These are phyloP conservation scores for Chenopodium album DNA, from an alignment of 148 eudicot genomes.

Conservation along the genomic window DNA sequence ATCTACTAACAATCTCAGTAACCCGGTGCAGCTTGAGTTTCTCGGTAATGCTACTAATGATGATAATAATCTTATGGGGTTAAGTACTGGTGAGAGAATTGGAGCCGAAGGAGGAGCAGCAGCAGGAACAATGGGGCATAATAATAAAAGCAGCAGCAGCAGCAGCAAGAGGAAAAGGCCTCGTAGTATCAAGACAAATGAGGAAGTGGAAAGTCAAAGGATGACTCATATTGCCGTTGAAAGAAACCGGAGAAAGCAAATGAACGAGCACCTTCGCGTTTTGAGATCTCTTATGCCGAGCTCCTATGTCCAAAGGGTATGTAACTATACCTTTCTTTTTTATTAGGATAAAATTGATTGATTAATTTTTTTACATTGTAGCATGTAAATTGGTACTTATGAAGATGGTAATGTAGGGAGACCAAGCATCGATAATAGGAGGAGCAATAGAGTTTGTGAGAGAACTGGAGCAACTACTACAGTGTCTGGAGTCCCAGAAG, in stretches of 20 bases:
- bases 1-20: neutral
- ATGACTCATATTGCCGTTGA: conserved; percentile 97
- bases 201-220: conserved; percentile 93
- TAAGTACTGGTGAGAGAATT: conserved; percentile 2
- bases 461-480: conserved; percentile 87
- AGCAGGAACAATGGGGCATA: conserved; percentile 24
- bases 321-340: neutral
- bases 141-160: conserved; percentile 24
- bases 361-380: neutral
- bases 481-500: conserved; percentile 93
- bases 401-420: conserved; percentile 50
- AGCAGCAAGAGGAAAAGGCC: conserved; percentile 85
- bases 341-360: too few species aligned
- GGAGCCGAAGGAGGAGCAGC: conserved; percentile 14
- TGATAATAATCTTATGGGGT: conserved; percentile 26
- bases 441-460: conserved; percentile 96
- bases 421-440: conserved; percentile 95
- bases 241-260: conserved; percentile 91
- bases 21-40: conserved; percentile 37
- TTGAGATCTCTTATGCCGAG: conserved; percentile 97
- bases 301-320: conserved; percentile 96
- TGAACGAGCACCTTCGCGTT: conserved; percentile 96
- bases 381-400: neutral
- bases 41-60: conserved; percentile 20
- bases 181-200: conserved; percentile 68